Base-by-base conservation (phyloP, 495 filamentous ascomycete species). In the Usnea hakonensis region DNA sequence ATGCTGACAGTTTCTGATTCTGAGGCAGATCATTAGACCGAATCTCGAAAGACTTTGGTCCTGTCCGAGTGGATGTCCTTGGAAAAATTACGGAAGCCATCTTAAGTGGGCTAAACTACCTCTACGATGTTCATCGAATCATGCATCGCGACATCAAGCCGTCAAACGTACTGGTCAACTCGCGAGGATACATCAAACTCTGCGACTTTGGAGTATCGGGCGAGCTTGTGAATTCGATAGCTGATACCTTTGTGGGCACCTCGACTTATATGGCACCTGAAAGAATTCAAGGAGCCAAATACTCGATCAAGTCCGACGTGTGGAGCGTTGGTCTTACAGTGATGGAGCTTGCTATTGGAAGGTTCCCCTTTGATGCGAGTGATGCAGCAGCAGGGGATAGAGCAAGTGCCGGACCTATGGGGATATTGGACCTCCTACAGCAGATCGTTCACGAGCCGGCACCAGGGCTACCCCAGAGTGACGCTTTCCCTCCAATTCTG, bases 131-230 rank as follows among this genome's bases (percentile, higher is more conserved):
- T 48, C 91, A 97, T 70, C 89, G 91, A 62, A 98, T 98, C 70
- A 96, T 98, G 88, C 94, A 98, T 71, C 86, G 94, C 65, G 94
- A 98, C 73, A 96, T 98, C 77, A 98, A 98, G 70, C 94, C 94
- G 2, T 97, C 94, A 44, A 98, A 98, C 72, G 87, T 98, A 56
- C 79, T 97, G 40, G 89, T 97, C 71, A 97, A 96, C 77, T 95
- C 91, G 4, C 85, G 86, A 26, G 94, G 94, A 5, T 83, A 87
- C 64, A 98, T 98, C 79, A 98, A 97, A 75, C 83, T 98, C 8
- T 97, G 95, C 74, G 94, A 98, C 72, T 98, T 98, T 72, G 94
- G 94, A 55, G 94, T 98, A 16, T 95, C 91, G 10, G 92, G 91
- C 61, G 94, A 97, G 76, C 84, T 96, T 3, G 89, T 96, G 67